Conservation (phyloP, 352 stramenopile species). For the Phytophthora multivora region DNA sequence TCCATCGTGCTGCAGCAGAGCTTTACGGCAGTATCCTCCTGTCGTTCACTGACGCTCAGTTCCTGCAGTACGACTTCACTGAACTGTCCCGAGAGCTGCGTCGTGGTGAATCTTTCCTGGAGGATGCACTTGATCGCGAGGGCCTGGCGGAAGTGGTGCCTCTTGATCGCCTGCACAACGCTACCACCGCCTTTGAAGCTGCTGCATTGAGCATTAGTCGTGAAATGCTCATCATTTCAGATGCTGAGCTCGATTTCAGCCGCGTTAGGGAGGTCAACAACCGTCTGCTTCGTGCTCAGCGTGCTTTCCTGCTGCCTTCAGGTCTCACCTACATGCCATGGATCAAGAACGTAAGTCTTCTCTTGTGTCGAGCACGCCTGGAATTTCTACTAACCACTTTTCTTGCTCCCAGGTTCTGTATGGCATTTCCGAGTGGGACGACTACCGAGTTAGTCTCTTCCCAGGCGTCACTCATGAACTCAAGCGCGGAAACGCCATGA, state of each 20-base stretch:
- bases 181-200: conserved; percentile 67
- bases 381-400: conserved; percentile 7
- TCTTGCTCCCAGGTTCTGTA: conserved; percentile 58
- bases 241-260: conserved; percentile 75
- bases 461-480: conserved; percentile 79
- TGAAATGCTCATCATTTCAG: conserved; percentile 67
- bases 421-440: conserved; percentile 84
- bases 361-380: background rate
- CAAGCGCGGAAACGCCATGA: conserved; percentile 66
- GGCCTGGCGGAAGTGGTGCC: conserved; percentile 38
- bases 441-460: conserved; percentile 81
- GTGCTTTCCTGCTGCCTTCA: conserved; percentile 73
- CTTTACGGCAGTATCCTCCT: conserved; percentile 82
- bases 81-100: conserved; percentile 77
- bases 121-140: conserved; percentile 44
- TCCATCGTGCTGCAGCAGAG: conserved; percentile 76
- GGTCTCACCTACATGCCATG: conserved; percentile 76
- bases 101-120: conserved; percentile 60
- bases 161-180: conserved; percentile 56
- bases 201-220: conserved; percentile 53
- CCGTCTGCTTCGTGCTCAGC: conserved; percentile 80
- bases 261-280: conserved; percentile 86
- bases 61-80: conserved; percentile 86
- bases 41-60: conserved; percentile 80
- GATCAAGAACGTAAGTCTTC: conserved; percentile 77